Percentiles rank a stretch among this genome's conserved stretches.
phyloP scores from a whole-genome alignment of 208 protist species.

The Trypanosoma vivax region DNA sequence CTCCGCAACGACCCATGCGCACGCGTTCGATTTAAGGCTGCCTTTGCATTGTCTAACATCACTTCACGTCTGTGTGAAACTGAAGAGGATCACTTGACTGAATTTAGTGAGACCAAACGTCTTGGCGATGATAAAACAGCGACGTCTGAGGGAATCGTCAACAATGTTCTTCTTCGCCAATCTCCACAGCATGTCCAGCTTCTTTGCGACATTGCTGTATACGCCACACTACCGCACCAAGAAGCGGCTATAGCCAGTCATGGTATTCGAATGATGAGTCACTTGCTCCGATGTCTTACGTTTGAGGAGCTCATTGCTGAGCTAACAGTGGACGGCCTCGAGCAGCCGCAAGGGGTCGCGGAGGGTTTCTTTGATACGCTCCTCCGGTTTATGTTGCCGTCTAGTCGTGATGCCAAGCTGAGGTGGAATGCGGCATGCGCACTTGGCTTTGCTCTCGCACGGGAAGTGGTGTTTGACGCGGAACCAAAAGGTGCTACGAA shows the following conservation, averaged over 20 bases:
- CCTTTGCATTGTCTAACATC: constrained; percentile 72
- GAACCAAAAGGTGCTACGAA: constrained; percentile 44
- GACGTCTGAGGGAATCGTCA: background rate
- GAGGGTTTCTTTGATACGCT: constrained; percentile 64
- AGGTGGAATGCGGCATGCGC: constrained; percentile 76
- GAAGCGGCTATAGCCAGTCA: constrained; percentile 49
- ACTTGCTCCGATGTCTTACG: constrained; percentile 45
- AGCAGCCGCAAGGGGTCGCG: constrained; percentile 37
- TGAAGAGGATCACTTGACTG: too few relatives aligned
- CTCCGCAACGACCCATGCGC: constrained; percentile 36
- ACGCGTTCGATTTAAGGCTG: constrained; percentile 59
- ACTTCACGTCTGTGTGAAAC: constrained; percentile 30
- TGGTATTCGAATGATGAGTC: constrained; percentile 80
- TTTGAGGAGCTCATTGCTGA: constrained; percentile 66
- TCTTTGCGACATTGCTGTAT: constrained; percentile 56
- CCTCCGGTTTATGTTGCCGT: constrained; percentile 34
- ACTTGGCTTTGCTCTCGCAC: constrained; percentile 49
- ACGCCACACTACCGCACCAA: constrained; percentile 29
- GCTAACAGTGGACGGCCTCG: constrained; percentile 23
- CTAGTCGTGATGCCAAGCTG: constrained; percentile 50
- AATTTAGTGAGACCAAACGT: too few relatives aligned
- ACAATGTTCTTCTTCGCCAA: constrained; percentile 3
- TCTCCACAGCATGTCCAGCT: constrained; percentile 21
- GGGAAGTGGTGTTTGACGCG: constrained; percentile 52
- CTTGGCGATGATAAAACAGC: constrained; percentile 2